Conservation (phyloP, 1,284 basidiomycete species). For the Singerocomus inundabilis region DNA sequence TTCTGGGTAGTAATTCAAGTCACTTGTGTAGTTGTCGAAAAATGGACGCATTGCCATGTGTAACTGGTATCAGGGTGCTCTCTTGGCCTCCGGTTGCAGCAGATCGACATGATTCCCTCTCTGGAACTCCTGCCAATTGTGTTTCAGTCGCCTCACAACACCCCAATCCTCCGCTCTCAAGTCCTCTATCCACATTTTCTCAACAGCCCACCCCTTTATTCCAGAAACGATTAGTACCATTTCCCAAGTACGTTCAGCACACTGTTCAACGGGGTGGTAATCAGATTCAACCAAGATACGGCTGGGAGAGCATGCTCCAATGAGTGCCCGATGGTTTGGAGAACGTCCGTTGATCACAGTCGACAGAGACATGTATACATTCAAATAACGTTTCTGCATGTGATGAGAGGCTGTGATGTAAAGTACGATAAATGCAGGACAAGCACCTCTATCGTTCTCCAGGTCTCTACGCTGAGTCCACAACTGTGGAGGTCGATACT, state of each 20-base stretch:
- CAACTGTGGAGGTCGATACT: constrained; percentile 80
- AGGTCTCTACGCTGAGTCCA: constrained; percentile 66
- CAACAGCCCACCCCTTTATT: constrained; percentile 64
- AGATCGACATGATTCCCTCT: constrained; percentile 41
- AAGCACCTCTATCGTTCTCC: constrained; percentile 62
- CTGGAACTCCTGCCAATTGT: constrained; percentile 65
- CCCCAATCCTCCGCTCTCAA: constrained; percentile 49
- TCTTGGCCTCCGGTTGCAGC: neutral
- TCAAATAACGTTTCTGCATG: constrained; percentile 58
- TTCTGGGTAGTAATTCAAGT: constrained; percentile 3
- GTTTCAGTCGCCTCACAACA: constrained; percentile 57
- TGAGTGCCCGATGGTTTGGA: constrained; percentile 54
- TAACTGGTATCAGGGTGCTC: neutral
- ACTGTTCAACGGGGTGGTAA: constrained; percentile 53
- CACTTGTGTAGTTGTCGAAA: neutral
- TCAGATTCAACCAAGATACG: constrained; percentile 81
- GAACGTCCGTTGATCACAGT: constrained; percentile 74
- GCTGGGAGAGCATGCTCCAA: constrained; percentile 53
- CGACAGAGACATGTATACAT: constrained; percentile 77
- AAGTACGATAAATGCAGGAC: constrained; percentile 1
- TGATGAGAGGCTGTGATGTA: constrained; percentile 7
- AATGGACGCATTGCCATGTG: neutral
- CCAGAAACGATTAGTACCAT: constrained; percentile 64
- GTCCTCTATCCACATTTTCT: constrained; percentile 53
- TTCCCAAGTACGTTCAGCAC: constrained; percentile 61